Evolutionary conservation across 2,329 filamentous ascomycete species (phyloP).

Genomic region (Teratosphaeria viscida): DNA sequence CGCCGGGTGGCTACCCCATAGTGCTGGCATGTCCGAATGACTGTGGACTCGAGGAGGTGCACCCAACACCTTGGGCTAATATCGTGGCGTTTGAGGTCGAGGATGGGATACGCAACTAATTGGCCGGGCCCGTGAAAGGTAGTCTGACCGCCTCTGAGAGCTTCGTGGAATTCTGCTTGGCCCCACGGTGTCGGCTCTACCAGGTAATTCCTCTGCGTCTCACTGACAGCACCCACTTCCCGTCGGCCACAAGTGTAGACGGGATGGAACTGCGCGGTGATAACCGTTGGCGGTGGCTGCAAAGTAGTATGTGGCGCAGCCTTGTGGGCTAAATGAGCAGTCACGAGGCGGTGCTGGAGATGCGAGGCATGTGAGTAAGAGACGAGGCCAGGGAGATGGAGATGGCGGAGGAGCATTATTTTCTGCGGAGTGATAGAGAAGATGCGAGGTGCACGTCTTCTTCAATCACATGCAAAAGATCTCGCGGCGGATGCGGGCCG

Average conservation of each 20-base stretch:
- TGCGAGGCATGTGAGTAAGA: constrained; percentile 45
- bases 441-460: neutral
- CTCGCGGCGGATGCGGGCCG: neutral
- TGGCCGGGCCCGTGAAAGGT: constrained; percentile 96
- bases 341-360: constrained; percentile 48
- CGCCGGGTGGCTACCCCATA: constrained; percentile 54
- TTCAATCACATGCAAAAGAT: constrained; percentile 3
- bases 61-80: constrained; percentile 69
- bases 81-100: constrained; percentile 63
- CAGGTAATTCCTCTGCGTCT: constrained; percentile 34
- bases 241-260: constrained; percentile 87
- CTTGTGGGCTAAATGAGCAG: constrained; percentile 52
- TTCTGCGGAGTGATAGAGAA: neutral
- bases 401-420: constrained; percentile 47
- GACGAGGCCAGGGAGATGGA: constrained; percentile 46
- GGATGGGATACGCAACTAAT: constrained; percentile 78
- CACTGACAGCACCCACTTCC: constrained; percentile 46
- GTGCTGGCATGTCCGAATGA: constrained; percentile 52
- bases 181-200: constrained; percentile 24
- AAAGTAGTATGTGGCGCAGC: constrained; percentile 27
- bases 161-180: constrained; percentile 54
- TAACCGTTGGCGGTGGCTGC: constrained; percentile 51
- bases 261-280: constrained; percentile 73
- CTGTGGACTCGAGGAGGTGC: constrained; percentile 62
- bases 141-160: constrained; percentile 76